These are phyloP conservation scores for Kodamaea kakaduensis DNA, from an alignment of 805 yeast genomes.

Conservation along the genomic window DNA sequence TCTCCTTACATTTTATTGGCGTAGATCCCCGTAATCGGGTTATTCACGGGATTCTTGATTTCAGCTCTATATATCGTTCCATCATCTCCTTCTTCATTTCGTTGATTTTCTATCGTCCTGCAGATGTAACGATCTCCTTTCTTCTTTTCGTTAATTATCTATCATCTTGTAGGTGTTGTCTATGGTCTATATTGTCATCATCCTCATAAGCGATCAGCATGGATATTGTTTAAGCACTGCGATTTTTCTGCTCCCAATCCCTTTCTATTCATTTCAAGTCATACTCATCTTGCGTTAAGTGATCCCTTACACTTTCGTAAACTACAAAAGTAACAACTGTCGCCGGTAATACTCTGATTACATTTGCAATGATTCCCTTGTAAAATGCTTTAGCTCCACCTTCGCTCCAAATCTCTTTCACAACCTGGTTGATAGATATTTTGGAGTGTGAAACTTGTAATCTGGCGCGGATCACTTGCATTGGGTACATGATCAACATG, in stretches of 20 bases:
- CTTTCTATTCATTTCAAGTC: background rate
- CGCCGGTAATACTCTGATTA: constrained; percentile 84
- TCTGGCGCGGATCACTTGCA: constrained; percentile 75
- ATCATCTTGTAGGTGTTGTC: background rate
- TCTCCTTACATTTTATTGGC: no score
- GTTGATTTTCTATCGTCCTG: no score
- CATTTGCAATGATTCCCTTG: constrained; percentile 75
- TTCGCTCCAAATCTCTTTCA: constrained; percentile 43
- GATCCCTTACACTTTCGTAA: constrained; percentile 56
- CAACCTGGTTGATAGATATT: constrained; percentile 25
- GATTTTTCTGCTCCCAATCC: background rate
- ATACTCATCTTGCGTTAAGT: background rate
- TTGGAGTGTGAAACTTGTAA: constrained; percentile 43
- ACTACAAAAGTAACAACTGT: constrained; percentile 86
- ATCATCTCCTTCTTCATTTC: no score
- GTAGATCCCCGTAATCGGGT: no score
- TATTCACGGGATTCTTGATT: no score
- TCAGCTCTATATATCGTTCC: no score
- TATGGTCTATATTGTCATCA: background rate
- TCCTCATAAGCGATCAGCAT: background rate
- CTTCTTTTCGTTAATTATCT: background rate
- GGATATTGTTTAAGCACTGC: background rate
- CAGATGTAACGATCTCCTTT: no score
- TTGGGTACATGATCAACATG: constrained; percentile 70
- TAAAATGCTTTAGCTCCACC: constrained; percentile 67